Conservation (phyloP, 768 basidiomycete genomes). For the Polyporus arcularius region DNA sequence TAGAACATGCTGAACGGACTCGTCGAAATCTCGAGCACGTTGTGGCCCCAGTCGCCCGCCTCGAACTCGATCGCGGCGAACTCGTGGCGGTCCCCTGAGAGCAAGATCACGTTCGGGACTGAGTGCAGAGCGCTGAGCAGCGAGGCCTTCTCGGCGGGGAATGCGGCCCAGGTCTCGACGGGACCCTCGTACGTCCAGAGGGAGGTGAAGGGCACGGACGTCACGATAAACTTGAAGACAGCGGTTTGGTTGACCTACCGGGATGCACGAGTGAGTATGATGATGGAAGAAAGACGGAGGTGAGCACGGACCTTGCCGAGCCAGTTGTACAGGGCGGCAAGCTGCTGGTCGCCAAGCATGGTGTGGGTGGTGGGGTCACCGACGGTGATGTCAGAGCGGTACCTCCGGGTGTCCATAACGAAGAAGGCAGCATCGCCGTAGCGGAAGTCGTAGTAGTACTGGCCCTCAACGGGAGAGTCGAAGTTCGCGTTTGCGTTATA, state of each 20-base stretch:
- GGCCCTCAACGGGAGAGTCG: slow-evolving; percentile 45
- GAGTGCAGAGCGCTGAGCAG: slow-evolving; percentile 60
- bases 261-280: background rate
- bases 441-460: slow-evolving; percentile 60
- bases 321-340: slow-evolving; percentile 64
- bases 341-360: slow-evolving; percentile 71
- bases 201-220: slow-evolving; percentile 73
- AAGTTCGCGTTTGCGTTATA: slow-evolving; percentile 70
- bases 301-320: slow-evolving; percentile 45
- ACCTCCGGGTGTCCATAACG: slow-evolving; percentile 71
- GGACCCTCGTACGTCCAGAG: slow-evolving; percentile 67
- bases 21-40: slow-evolving; percentile 66
- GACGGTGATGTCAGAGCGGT: slow-evolving; percentile 47
- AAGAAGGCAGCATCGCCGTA: slow-evolving; percentile 75
- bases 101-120: slow-evolving; percentile 68
- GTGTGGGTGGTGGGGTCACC: slow-evolving; percentile 45
- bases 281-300: background rate
- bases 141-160: slow-evolving; percentile 55
- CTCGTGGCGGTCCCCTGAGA: slow-evolving; percentile 79
- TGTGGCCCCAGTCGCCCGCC: slow-evolving; percentile 37
- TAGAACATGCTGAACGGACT: slow-evolving; percentile 72
- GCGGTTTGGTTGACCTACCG: slow-evolving; percentile 63
- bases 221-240: slow-evolving; percentile 77
- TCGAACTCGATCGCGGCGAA: slow-evolving; percentile 72
- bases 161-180: slow-evolving; percentile 72